A percentile compares a stretch with the other conserved stretches of the same genome.
These are phyloP conservation scores for Amphibolis antarctica DNA, from an alignment of 106 monocot genomes.

Conservation along the genomic window DNA sequence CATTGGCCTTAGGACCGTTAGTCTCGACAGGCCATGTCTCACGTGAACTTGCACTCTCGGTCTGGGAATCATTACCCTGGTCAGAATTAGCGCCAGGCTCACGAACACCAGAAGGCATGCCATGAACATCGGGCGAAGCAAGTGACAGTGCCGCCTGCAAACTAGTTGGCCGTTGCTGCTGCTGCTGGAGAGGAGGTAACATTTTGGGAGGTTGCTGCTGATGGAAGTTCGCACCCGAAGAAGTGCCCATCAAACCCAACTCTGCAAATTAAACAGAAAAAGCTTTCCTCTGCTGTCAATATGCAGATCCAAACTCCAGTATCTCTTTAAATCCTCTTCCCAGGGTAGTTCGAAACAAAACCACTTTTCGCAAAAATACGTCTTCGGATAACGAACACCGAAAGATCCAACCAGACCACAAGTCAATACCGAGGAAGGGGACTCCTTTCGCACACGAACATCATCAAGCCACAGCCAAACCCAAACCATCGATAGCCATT, in stretches of 20 bases:
- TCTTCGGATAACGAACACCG: too few relatives aligned
- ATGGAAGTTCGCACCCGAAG: conserved; percentile 74
- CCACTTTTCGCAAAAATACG: too few relatives aligned
- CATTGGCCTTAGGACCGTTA: conserved; percentile 17
- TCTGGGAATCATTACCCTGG: conserved; percentile 59
- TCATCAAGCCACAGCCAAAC: too few relatives aligned
- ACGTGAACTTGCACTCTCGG: conserved; percentile 82
- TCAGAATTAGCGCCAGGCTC: conserved; percentile 68
- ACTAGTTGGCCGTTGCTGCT: conserved; percentile 16
- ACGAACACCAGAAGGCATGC: conserved; percentile 25
- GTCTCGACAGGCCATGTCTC: conserved; percentile 91
- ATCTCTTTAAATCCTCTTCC: too few relatives aligned
- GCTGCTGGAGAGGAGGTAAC: conserved; percentile 62
- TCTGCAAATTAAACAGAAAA: neutral
- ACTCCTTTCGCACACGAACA: too few relatives aligned
- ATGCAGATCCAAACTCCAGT: too few relatives aligned
- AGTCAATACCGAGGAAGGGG: too few relatives aligned
- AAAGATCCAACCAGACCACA: too few relatives aligned
- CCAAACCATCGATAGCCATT: too few relatives aligned
- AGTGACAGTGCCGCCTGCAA: conserved; percentile 57
- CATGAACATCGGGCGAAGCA: neutral
- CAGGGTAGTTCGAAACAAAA: too few relatives aligned
- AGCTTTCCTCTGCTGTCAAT: too few relatives aligned
- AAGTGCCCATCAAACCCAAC: conserved; percentile 42
- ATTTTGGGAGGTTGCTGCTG: conserved; percentile 43